Evolutionary conservation across 2,329 filamentous ascomycete species (phyloP).

Genomic region (Dendryphion nanum): DNA sequence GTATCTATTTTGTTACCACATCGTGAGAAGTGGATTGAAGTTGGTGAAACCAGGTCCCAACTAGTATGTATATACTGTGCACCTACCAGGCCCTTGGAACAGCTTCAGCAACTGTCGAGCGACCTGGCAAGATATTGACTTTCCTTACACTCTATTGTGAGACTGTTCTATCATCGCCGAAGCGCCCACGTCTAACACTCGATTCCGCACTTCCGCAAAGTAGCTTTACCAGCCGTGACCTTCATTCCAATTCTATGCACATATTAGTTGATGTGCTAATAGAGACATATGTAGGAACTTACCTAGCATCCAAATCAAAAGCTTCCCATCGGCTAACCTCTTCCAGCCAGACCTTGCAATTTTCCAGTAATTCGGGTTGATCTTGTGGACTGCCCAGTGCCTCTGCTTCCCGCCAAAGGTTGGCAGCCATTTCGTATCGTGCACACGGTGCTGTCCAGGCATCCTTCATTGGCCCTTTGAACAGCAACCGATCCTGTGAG

Average conservation of each 20-base stretch:
- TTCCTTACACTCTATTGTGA: too few relatives aligned
- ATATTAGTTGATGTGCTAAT: slow-evolving; percentile 4
- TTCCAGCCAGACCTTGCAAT: slow-evolving; percentile 65
- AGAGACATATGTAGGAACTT: slow-evolving; percentile 12
- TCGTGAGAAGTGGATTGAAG: too few relatives aligned
- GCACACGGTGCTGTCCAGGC: slow-evolving; percentile 72
- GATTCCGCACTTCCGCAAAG: slow-evolving; percentile 46
- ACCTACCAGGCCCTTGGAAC: too few relatives aligned
- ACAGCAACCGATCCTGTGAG: slow-evolving; percentile 51
- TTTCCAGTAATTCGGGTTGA: slow-evolving; percentile 50
- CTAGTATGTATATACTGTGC: too few relatives aligned
- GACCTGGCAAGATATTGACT: too few relatives aligned
- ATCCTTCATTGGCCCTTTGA: slow-evolving; percentile 63
- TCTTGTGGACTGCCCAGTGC: slow-evolving; percentile 33
- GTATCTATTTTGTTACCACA: too few relatives aligned
- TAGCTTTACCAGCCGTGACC: slow-evolving; percentile 67
- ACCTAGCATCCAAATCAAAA: slow-evolving; percentile 70
- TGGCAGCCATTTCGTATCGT: slow-evolving; percentile 82
- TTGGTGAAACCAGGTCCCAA: too few relatives aligned
- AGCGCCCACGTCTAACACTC: too few relatives aligned
- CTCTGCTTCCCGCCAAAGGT: slow-evolving; percentile 69
- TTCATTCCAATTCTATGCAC: slow-evolving; percentile 61
- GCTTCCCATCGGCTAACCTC: slow-evolving; percentile 68
- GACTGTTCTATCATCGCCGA: too few relatives aligned
- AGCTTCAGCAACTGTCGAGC: too few relatives aligned